Percentiles rank a stretch among this genome's conserved stretches.
Conservation (phyloP, 2,329 filamentous ascomycete species). For the Lasiodiplodia sp. region DNA sequence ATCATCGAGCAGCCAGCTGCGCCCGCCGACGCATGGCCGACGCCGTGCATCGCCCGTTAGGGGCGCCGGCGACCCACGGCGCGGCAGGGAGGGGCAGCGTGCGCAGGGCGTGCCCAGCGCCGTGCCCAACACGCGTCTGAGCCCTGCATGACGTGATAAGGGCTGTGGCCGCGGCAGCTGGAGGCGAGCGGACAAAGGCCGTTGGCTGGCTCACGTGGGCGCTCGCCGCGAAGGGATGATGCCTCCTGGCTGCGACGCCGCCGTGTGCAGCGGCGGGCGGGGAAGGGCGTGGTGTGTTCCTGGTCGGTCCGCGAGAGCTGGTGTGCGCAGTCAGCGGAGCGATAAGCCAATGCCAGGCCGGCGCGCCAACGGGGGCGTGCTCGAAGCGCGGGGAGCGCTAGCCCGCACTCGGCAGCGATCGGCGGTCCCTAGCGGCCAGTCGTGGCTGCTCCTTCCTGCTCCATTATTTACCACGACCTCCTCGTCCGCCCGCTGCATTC, state of each 20-base stretch:
- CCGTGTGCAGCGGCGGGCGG: conserved; percentile 4
- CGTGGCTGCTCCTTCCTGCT: conserved; percentile 21
- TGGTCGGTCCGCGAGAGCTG: conserved; percentile 3
- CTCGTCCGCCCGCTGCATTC: conserved; percentile 11
- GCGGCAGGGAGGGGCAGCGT: not conserved
- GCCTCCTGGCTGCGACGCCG: conserved; percentile 2
- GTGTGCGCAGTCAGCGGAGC: conserved; percentile 21
- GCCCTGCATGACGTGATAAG: conserved; percentile 24
- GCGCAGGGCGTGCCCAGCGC: not conserved
- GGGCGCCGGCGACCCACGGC: not conserved
- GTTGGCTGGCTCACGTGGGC: conserved; percentile 21
- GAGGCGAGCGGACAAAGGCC: conserved; percentile 18
- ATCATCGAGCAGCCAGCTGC: conserved; percentile 5
- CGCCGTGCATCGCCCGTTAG: not conserved
- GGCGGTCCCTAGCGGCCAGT: conserved; percentile 12
- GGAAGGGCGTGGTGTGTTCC: conserved; percentile 8
- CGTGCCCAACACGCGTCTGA: not conserved
- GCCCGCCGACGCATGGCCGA: conserved; percentile 24
- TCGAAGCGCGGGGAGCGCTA: conserved; percentile 27
- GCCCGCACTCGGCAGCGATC: not conserved
- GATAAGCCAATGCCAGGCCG: conserved; percentile 18
- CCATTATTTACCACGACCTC: conserved; percentile 14
- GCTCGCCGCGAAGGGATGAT: conserved; percentile 8
- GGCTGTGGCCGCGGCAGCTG: conserved; percentile 6
- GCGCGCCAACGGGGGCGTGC: conserved; percentile 8